Evolutionary conservation across 2,329 filamentous ascomycete species (phyloP), one percentile per base, ranked within the genome.

Genomic region (Penicillium sp.): DNA sequence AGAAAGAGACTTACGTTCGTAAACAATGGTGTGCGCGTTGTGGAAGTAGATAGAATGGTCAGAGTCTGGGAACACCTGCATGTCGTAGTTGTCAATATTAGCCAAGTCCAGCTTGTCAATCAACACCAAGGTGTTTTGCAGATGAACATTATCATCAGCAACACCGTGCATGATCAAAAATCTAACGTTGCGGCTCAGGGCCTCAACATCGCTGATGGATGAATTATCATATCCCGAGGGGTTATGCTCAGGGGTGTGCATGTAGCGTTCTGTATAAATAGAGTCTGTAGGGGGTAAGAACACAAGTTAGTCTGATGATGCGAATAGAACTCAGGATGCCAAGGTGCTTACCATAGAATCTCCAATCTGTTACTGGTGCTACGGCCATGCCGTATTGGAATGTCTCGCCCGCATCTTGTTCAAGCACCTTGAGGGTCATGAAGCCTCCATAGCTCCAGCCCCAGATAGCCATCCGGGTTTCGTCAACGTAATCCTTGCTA

Each of bases 371-470:
- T n/a, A 99, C 94, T 16, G 94, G 94, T 1, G 94, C 94, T 48
- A 99, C 95, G 6, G 95, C 92, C 89, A 99, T 96, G 63, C 94
- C 95, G 72, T 99, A 99, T 60, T 87, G 87, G 78, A 97, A 99
- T 0, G 92, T 97, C 68, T 85, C 72, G 5, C 95, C 94, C 8
- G 85, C 93, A 70, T 99, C 94, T 57, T 85, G 83, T 78, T 99
- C 94, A 11, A 99, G 85, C 1, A 91, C 94, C 79, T 99, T 99
- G 66, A 99, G 82, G 5, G 94, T 90, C 79, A 90, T 89, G 79
- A 96, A 99, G 10, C 94, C 94, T 54, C 94, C 94, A 68, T 94
- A 99, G 59, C 90, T 96, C 94, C 94, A 99, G 45, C 94, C 94
- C 94, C 94, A 99, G 68, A 99, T 96, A 18, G 92, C 92, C 63